Percentiles rank a stretch among this genome's conserved stretches.
Conservation (phyloP, 2,329 filamentous ascomycete genomes). For the Tolypocladium pustulatum region DNA sequence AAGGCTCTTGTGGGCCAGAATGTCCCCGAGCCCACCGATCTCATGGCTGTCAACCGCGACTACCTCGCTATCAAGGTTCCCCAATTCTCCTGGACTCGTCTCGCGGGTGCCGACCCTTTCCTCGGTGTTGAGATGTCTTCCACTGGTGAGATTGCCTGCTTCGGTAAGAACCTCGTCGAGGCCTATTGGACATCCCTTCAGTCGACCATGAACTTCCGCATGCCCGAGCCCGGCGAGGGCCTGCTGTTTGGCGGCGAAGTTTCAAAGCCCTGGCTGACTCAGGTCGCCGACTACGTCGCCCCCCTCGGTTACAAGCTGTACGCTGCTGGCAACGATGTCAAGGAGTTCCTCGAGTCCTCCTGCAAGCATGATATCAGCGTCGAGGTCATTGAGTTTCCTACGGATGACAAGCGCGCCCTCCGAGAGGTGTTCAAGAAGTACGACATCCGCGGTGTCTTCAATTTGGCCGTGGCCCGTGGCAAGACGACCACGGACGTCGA, state of each 20-base stretch:
- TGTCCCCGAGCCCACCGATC: slow-evolving; percentile 74
- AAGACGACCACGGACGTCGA: slow-evolving; percentile 84
- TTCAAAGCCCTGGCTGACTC: slow-evolving; percentile 58
- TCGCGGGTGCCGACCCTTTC: slow-evolving; percentile 94
- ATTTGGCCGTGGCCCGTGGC: slow-evolving; percentile 73
- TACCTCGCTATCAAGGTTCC: slow-evolving; percentile 97
- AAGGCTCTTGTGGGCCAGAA: slow-evolving; percentile 80
- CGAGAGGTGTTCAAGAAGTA: slow-evolving; percentile 95
- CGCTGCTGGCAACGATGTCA: slow-evolving; percentile 72
- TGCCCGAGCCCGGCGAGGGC: slow-evolving; percentile 89
- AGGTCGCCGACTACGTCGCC: slow-evolving; percentile 75
- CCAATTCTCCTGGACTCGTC: slow-evolving; percentile 97
- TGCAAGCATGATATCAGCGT: slow-evolving; percentile 59
- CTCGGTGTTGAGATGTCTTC: slow-evolving; percentile 95
- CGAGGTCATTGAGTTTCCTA: slow-evolving; percentile 94
- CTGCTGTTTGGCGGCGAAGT: slow-evolving; percentile 86
- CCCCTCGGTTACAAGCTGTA: slow-evolving; percentile 93
- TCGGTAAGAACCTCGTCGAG: slow-evolving; percentile 89
- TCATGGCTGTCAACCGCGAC: slow-evolving; percentile 81
- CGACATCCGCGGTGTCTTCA: slow-evolving; percentile 92
- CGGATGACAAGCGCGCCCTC: slow-evolving; percentile 87
- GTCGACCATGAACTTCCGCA: slow-evolving; percentile 98
- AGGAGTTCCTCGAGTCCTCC: slow-evolving; percentile 67
- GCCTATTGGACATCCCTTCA: slow-evolving; percentile 97
- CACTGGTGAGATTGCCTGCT: slow-evolving; percentile 97